Base-by-base conservation (phyloP, 768 basidiomycete genomes). In the Russula earlei region DNA sequence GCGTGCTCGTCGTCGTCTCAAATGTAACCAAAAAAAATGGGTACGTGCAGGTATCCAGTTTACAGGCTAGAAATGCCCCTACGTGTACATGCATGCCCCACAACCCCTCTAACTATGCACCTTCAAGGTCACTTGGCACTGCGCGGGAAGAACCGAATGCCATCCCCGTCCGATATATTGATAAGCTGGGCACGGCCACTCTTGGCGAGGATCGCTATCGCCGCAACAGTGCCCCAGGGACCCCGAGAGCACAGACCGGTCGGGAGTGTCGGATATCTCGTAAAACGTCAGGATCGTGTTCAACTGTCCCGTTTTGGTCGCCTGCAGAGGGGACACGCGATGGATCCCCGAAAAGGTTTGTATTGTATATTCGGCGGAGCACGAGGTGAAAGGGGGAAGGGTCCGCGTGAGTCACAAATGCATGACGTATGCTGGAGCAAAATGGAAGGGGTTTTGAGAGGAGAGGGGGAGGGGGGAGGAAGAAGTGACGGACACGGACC, bases 281-380 rank as follows among this genome's bases (percentile, higher is more conserved):
- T 87, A 88, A 67, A 87, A 89, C 3, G 90, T 92, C 64, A 92
- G 63, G 66, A 92, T 91, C 43, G 84, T 88, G 67, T 87, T 90
- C 50, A 91, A 64, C 66, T 91, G 88, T 2, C 84, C 89, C 3
- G 86, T 84, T 4, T 80, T 78, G 22, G 74, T 71, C n/a, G 78
- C 88, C 90, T 92, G 59, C 33, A 14, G 14, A n/a, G 34, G 4
- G 11, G 10, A 36, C 15, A 36, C 29, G 29, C 29, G 10, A 31
- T n/a, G n/a, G n/a, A n/a, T n/a, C n/a, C n/a, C n/a, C n/a, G n/a
- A n/a, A n/a, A n/a, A n/a, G n/a, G n/a, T n/a, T n/a, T n/a, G n/a
- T n/a, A n/a, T n/a, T n/a, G 29, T 31, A 3, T 31, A n/a, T n/a
- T n/a, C n/a, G n/a, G n/a, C 29, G 29, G 3, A 31, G 29, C 11